Evolutionary conservation across 129 eudicot genomes (phyloP), one percentile per base, ranked within the genome.

Genomic region (Escallonia rubra): DNA sequence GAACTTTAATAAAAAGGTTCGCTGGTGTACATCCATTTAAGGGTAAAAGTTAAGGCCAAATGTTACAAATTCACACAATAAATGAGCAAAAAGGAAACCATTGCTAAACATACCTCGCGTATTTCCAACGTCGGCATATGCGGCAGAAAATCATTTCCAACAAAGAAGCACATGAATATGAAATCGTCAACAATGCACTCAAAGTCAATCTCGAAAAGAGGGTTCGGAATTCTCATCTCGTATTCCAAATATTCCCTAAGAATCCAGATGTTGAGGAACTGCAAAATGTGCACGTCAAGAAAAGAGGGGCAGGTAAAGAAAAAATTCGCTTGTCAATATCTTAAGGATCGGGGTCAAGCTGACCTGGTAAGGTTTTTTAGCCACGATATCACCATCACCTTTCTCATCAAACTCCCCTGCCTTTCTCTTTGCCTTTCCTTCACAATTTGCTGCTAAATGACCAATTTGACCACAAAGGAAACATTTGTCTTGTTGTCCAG

Each of bases 111-210:
- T 44, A 93, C 99, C 99, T 94, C 99, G 4, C 96, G 99, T 65
- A 89, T 94, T 80, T 94, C 99, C 69, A 94, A 79, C 9, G 97
- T 94, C 6, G 99, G 99, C 99, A 94, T 94, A 74, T 94, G 99
- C 55, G 97, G 99, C 64, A 94, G 65, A 64, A 94, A 94, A 60
- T 94, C 99, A 60, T 89, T 89, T 63, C 99, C 99, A 34, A 94
- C 99, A 81, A 94, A 94, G 79, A 94, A 94, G 78, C 99, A 94
- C 60, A 94, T 89, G 87, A 94, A 94, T 76, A 94, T 94, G 69
- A 94, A 94, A 63, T 94, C 99, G 66, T 94, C 99, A 48, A 94
- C 70, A 61, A 94, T 87, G 68, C 96, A 67, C 84, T 94, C 99
- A 50, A 94, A 84, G 72, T 94, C 93, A 58, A 89, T 79, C 87